A percentile compares a stretch with the other conserved stretches of the same genome.
Evolutionary conservation across 768 basidiomycete species (phyloP).

Genomic region (Termitomyces sp.): DNA sequence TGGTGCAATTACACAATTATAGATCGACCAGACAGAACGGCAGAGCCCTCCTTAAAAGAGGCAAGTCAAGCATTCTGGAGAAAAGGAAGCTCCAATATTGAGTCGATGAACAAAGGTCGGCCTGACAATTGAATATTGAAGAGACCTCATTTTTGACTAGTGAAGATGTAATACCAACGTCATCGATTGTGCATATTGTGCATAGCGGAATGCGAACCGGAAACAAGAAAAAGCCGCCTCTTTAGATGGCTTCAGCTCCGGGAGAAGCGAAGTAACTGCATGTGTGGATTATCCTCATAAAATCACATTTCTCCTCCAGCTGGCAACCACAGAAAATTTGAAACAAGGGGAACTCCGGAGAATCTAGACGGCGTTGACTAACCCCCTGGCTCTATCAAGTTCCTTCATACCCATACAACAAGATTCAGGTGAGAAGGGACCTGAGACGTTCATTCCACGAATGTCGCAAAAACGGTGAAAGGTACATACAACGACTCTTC

Average conservation of each 20-base stretch:
- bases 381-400: background rate
- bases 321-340: background rate
- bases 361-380: background rate
- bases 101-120: too few relatives aligned
- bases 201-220: background rate
- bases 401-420: background rate
- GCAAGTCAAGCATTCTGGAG: background rate
- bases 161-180: background rate
- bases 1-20: background rate
- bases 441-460: background rate
- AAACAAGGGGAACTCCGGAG: background rate
- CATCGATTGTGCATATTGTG: background rate
- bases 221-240: background rate
- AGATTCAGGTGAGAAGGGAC: background rate
- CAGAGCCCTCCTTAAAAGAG: too few relatives aligned
- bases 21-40: too few relatives aligned
- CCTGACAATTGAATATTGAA: too few relatives aligned
- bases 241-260: background rate
- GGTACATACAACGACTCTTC: background rate
- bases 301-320: too few relatives aligned
- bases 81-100: background rate
- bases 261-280: background rate
- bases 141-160: background rate
- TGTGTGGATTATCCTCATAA: background rate
- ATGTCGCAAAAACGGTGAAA: background rate